A percentile compares a stretch with the other conserved stretches of the same genome.
Conservation (phyloP, 345 rosid genomes). For the Conringia planisiliqua region DNA sequence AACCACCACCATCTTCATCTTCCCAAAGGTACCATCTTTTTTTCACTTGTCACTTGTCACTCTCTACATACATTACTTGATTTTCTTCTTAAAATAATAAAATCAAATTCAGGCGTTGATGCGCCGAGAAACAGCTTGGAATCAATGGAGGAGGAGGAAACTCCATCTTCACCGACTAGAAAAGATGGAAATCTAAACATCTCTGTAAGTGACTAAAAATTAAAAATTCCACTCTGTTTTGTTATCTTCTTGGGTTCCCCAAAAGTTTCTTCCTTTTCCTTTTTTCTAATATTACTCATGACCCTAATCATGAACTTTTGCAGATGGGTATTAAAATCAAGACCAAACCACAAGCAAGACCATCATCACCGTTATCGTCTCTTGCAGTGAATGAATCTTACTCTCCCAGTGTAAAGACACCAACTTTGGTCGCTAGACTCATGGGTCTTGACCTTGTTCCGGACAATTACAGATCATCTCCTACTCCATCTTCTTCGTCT, state of each 20-base stretch:
- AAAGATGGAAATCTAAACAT: slow-evolving; percentile 44
- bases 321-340: slow-evolving; percentile 77
- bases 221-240: slow-evolving; percentile 15
- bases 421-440: slow-evolving; percentile 79
- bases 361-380: slow-evolving; percentile 19
- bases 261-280: slow-evolving; percentile 11
- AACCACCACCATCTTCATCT: slow-evolving; percentile 42
- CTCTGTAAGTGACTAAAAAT: slow-evolving; percentile 42
- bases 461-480: slow-evolving; percentile 46
- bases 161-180: slow-evolving; percentile 36
- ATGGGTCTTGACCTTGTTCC: slow-evolving; percentile 97
- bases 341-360: slow-evolving; percentile 43
- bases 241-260: slow-evolving; percentile 30
- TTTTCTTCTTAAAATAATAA: not conserved
- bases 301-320: slow-evolving; percentile 6
- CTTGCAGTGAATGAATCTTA: slow-evolving; percentile 21
- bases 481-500: slow-evolving; percentile 38
- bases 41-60: not conserved
- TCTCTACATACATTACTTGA: not conserved
- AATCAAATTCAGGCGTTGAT: slow-evolving; percentile 46
- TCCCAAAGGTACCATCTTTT: slow-evolving; percentile 35
- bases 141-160: slow-evolving; percentile 41
- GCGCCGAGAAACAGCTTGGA: slow-evolving; percentile 92
- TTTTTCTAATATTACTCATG: slow-evolving; percentile 23
- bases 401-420: slow-evolving; percentile 77